Conservation (phyloP, 75 land plant species). For the Azolla pinnata region DNA sequence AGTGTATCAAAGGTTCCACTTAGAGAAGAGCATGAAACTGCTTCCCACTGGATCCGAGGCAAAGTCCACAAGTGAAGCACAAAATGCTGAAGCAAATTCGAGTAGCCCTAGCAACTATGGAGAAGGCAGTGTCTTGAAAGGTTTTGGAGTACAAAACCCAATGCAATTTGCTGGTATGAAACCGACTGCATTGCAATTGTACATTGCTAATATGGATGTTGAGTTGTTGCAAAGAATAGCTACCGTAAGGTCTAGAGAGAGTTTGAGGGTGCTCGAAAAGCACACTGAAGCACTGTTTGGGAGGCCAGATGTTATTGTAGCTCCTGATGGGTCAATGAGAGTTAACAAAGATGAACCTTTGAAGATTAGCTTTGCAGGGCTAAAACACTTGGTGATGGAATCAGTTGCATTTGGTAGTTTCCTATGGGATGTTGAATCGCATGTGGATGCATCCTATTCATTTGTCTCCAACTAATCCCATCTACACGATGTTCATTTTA, state of each 20-base stretch:
- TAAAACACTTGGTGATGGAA: slow-evolving; percentile 51
- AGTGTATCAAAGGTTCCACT: slow-evolving; percentile 54
- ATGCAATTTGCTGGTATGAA: slow-evolving; percentile 12
- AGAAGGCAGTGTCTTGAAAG: slow-evolving; percentile 1
- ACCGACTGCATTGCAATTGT: slow-evolving; percentile 36
- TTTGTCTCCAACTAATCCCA: slow-evolving; percentile 25
- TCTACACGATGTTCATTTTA: too few relatives aligned
- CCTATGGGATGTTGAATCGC: slow-evolving; percentile 53
- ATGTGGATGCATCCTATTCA: slow-evolving; percentile 43
- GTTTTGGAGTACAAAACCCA: too few relatives aligned
- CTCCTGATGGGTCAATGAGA: slow-evolving; percentile 48
- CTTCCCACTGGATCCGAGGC: slow-evolving; percentile 18
- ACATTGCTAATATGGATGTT: slow-evolving; percentile 48
- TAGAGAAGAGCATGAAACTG: slow-evolving; percentile 43
- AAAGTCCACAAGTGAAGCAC: not conserved
- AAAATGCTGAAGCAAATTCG: not conserved
- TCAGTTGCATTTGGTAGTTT: slow-evolving; percentile 54
- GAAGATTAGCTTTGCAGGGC: slow-evolving; percentile 33
- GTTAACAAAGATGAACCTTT: slow-evolving; percentile 40
- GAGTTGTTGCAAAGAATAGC: slow-evolving; percentile 65
- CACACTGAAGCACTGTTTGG: slow-evolving; percentile 77
- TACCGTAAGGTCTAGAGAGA: slow-evolving; percentile 52
- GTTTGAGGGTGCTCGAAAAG: slow-evolving; percentile 54
- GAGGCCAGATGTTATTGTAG: slow-evolving; percentile 46
- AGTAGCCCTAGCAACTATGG: not conserved